Evolutionary conservation across 352 stramenopile species (phyloP).

Genomic region (Blastocystis sp.): DNA sequence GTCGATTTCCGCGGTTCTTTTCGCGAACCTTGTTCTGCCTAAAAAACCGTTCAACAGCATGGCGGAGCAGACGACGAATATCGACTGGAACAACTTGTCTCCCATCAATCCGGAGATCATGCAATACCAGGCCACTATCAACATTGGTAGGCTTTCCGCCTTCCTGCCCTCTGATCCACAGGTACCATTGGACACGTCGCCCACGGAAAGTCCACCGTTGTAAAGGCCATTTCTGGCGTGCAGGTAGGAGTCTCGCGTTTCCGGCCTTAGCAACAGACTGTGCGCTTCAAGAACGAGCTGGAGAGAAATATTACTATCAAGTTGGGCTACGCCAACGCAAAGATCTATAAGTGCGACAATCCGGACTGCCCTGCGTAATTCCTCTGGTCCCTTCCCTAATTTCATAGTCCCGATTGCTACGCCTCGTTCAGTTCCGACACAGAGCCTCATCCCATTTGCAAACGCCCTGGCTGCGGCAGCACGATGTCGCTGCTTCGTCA

Average conservation of each 20-base stretch:
- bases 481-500: conserved; percentile 83
- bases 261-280: conserved; percentile 72
- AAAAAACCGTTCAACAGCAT: conserved; percentile 58
- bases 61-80: conserved; percentile 51
- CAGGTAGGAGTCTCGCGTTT: conserved; percentile 58
- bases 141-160: conserved; percentile 99
- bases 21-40: neutral
- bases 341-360: conserved; percentile 90
- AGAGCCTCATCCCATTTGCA: conserved; percentile 76
- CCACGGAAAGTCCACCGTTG: conserved; percentile 98
- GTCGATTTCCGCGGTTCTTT: neutral
- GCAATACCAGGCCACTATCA: conserved; percentile 93
- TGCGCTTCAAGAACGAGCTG: conserved; percentile 96
- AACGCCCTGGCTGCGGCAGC: conserved; percentile 71
- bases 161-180: conserved; percentile 95
- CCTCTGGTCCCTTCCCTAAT: neutral
- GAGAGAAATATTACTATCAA: conserved; percentile 99
- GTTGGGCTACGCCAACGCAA: conserved; percentile 99
- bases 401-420: conserved; percentile 66
- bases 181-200: conserved; percentile 99
- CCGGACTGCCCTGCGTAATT: conserved; percentile 69
- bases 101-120: conserved; percentile 82
- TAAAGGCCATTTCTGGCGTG: conserved; percentile 98
- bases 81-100: conserved; percentile 63
- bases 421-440: conserved; percentile 79